phyloP scores from a whole-genome alignment of 2,329 filamentous ascomycete genomes.

The Xylariaceae sp. region DNA sequence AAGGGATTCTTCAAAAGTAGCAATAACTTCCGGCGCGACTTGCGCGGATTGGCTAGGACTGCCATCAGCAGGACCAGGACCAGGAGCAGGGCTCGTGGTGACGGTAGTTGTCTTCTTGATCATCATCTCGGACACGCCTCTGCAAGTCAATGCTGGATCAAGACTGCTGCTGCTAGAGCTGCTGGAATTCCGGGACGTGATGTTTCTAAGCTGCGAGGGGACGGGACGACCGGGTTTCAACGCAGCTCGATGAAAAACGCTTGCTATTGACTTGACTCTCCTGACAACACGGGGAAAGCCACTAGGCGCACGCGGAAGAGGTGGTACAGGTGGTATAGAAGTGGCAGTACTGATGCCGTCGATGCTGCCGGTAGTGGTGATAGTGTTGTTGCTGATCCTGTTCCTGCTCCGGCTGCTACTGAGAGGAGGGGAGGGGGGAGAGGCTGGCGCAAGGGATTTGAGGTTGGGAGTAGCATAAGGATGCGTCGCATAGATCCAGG shows the following conservation, averaged over 20 bases:
- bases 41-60: not conserved
- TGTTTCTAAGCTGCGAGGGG: not conserved
- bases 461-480: not conserved
- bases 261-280: conserved; percentile 14
- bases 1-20: conserved; percentile 3
- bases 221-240: conserved; percentile 4
- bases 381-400: not conserved
- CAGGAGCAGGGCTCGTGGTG: not conserved
- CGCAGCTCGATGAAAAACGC: conserved; percentile 5
- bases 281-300: not conserved
- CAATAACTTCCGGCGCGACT: conserved; percentile 2
- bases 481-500: conserved; percentile 1
- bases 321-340: not conserved
- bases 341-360: too few relatives aligned
- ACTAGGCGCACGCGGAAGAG: conserved; percentile 7
- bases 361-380: too few relatives aligned
- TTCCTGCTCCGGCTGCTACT: too few relatives aligned
- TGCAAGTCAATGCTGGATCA: conserved; percentile 26
- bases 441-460: not conserved
- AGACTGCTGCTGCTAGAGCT: conserved; percentile 15
- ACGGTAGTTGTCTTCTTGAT: conserved; percentile 6
- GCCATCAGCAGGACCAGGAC: not conserved
- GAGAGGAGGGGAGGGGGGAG: not conserved
- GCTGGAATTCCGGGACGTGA: not conserved
- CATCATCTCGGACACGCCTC: conserved; percentile 21